Conservation (phyloP, 2,329 filamentous ascomycete species). For the Fusarium setosum region DNA sequence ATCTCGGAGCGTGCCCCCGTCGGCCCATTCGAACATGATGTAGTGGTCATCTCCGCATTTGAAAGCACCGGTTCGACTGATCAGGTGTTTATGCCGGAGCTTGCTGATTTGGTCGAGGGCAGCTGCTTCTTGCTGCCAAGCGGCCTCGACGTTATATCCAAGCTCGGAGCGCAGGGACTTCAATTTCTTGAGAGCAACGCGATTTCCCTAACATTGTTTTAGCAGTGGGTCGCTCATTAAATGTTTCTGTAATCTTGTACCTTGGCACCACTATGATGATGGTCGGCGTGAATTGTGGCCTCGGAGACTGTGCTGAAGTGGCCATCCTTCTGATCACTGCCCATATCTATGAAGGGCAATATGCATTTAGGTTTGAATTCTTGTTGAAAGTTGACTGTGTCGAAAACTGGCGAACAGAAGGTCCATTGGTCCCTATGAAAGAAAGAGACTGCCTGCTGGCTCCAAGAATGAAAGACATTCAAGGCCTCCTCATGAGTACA, state of each 20-base stretch:
- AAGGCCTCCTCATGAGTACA: conserved; percentile 3
- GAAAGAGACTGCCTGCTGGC: background rate
- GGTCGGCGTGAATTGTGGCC: conserved; percentile 12
- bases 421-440: conserved; percentile 12
- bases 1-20: conserved; percentile 25
- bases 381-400: background rate
- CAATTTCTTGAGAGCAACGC: conserved; percentile 25
- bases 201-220: background rate
- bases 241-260: background rate
- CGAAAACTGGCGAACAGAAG: conserved; percentile 8
- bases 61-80: conserved; percentile 18
- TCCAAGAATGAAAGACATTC: conserved; percentile 9
- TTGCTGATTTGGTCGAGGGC: conserved; percentile 18
- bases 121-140: conserved; percentile 3
- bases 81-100: conserved; percentile 15
- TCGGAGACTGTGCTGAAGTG: conserved; percentile 24
- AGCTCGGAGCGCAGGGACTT: background rate
- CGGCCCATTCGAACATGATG: conserved; percentile 30
- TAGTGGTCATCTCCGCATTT: background rate
- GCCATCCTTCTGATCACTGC: background rate
- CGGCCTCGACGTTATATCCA: background rate
- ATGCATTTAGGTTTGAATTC: background rate
- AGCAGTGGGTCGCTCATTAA: background rate
- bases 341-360: conserved; percentile 4
- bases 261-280: background rate